Evolutionary conservation across 352 stramenopile genomes (phyloP), one percentile per base, ranked within the genome.

Genomic region (Globisporangium solare): DNA sequence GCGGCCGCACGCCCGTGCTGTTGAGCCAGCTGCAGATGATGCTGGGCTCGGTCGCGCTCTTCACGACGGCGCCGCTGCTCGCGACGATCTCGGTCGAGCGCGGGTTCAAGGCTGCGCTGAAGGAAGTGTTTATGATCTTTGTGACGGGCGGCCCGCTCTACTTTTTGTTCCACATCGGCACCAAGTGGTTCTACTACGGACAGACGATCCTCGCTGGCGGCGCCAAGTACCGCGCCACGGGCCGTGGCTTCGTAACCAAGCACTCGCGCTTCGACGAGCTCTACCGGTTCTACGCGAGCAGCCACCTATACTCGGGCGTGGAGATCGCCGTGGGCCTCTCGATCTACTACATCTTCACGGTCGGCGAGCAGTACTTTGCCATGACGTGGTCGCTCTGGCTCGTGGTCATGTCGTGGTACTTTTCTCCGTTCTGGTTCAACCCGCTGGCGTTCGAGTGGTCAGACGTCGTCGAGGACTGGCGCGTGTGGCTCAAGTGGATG

Each of bases 151-250:
- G 96, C 1, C 97, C 97, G 46, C 77, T 99, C 18, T 98, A 99
- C 77, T 99, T 99, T 67, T 90, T 99, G 70, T 99, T 99, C 80
- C 97, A 99, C 73, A 99, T 99, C 60, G 97, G 98, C 63, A 99
- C 96, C 20, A 98, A 98, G 64, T 98, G 95, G 69, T 98, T 98
- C 68, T 99, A 99, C 86, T 99, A 99, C 70, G 92, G 95, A 7
- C 97, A 99, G 67, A 99, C 97, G 12, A 98, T 99, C 73, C 76
- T 99, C 35, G 96, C 97, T 42, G 97, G 97, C 53, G 97, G 97
- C 50, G 97, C 97, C 0, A 99, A 98, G 71, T 99, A 99, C 71
- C 90, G 96, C 27, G 91, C 96, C 0, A 99, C 97, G 3, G 97
- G 97, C 15, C 92, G 97, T 73, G 97, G 97, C 21, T 99, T 99